Conservation (phyloP, 805 yeast species). For the Ogataea minuta region DNA sequence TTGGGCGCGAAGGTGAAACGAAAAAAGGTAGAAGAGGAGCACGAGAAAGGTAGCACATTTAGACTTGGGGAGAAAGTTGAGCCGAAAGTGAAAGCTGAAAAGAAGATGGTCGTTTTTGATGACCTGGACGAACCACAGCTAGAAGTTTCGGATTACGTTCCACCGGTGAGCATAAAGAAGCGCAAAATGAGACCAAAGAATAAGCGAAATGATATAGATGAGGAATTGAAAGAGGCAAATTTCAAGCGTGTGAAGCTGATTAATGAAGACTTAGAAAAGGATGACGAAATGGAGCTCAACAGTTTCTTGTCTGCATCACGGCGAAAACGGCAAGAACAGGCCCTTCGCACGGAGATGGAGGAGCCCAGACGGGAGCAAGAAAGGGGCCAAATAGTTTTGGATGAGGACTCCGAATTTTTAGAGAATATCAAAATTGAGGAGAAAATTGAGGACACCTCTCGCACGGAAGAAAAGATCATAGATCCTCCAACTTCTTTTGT, state of each 20-base stretch:
- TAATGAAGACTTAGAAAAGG: conserved; percentile 27
- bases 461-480: conserved; percentile 15
- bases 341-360: conserved; percentile 2
- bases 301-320: conserved; percentile 31
- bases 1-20: conserved; percentile 10
- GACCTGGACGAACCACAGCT: conserved; percentile 19
- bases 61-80: conserved; percentile 24
- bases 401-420: conserved; percentile 39
- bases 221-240: conserved; percentile 18
- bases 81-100: conserved; percentile 12
- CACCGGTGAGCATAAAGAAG: conserved; percentile 19
- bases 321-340: conserved; percentile 25
- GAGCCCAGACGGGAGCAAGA: conserved; percentile 2
- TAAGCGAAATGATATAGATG: conserved; percentile 23
- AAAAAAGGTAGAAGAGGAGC: conserved; percentile 36
- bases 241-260: conserved; percentile 29
- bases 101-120: conserved; percentile 16
- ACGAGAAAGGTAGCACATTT: conserved; percentile 25
- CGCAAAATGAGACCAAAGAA: conserved; percentile 12
- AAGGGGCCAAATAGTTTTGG: conserved; percentile 26
- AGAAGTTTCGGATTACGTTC: conserved; percentile 2
- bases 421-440: conserved; percentile 23
- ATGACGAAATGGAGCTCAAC: conserved; percentile 27
- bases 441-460: conserved; percentile 1
- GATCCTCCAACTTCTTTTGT: conserved; percentile 15